Conservation (phyloP, 345 rosid genomes). For the Hypericum perforatum region DNA sequence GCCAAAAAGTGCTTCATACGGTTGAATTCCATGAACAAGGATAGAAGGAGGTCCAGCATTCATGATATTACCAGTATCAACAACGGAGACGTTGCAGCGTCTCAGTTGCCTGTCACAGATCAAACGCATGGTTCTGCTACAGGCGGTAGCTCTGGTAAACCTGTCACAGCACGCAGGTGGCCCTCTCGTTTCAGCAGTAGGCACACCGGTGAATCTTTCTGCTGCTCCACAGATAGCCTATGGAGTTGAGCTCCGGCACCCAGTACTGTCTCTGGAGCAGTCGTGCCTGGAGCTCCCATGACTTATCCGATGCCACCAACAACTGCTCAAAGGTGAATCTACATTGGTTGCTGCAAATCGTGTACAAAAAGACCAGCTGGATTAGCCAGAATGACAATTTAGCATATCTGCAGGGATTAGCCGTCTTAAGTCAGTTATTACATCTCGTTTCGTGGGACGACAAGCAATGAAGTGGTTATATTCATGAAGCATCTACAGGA, state of each 20-base stretch:
- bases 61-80: conserved; percentile 87
- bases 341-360: too few species aligned
- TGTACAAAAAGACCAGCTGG: too few species aligned
- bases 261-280: conserved; percentile 37
- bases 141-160: conserved; percentile 45
- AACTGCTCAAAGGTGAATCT: too few species aligned
- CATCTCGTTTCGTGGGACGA: too few species aligned
- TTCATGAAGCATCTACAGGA: too few species aligned
- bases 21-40: conserved; percentile 92
- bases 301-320: conserved; percentile 65
- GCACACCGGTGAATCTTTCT: too few species aligned
- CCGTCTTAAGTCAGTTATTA: too few species aligned
- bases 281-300: conserved; percentile 73
- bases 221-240: conserved; percentile 64
- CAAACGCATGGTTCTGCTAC: conserved; percentile 49
- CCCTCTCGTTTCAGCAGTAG: conserved; percentile 73
- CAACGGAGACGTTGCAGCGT: conserved; percentile 53
- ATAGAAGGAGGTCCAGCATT: conserved; percentile 87
- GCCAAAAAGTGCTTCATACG: too few species aligned
- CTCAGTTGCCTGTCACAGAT: conserved; percentile 89
- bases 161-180: conserved; percentile 65
- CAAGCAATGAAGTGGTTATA: too few species aligned
- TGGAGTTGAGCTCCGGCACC: conserved; percentile 51
- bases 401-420: too few species aligned
- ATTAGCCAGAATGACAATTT: too few species aligned